Evolutionary conservation across 163 green algal genomes (phyloP).

Genomic region (Chloromonas sp.): DNA sequence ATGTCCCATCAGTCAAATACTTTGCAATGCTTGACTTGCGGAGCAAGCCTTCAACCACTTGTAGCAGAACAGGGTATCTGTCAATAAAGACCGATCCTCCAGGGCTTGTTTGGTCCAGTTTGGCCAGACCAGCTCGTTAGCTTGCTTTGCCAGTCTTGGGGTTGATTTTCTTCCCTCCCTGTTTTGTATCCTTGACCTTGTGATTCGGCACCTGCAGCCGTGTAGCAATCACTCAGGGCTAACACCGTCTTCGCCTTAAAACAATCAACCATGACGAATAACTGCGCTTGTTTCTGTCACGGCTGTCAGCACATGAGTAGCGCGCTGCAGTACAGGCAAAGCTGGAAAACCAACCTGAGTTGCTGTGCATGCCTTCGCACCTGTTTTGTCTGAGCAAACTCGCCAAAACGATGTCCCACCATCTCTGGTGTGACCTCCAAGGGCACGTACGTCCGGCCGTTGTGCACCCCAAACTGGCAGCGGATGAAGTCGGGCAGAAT

Average conservation of each 20-base stretch:
- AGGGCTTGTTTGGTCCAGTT: too few species aligned
- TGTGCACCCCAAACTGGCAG: constrained; percentile 54
- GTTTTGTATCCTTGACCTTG: constrained; percentile 30
- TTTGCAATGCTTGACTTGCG: too few species aligned
- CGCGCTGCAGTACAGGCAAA: not conserved
- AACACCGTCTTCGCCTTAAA: not conserved
- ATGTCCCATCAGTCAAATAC: too few species aligned
- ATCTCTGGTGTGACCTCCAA: constrained; percentile 43
- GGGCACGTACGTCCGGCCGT: constrained; percentile 31
- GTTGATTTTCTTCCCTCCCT: constrained; percentile 22
- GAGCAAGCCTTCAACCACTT: too few species aligned
- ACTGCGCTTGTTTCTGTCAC: not conserved
- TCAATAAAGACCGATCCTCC: too few species aligned
- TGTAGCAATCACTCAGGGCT: not conserved
- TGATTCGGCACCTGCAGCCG: constrained; percentile 17
- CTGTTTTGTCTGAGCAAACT: constrained; percentile 45
- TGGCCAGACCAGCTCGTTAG: not conserved
- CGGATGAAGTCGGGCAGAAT: constrained; percentile 52
- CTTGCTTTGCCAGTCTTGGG: constrained; percentile 28
- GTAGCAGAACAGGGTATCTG: too few species aligned
- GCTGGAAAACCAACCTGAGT: not conserved
- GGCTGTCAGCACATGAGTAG: not conserved
- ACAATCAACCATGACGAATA: not conserved
- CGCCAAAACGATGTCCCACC: constrained; percentile 51
- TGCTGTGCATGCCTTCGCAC: not conserved